Conservation (phyloP, 192 early-diverging fungal species). For the Coemansia javaensis region DNA sequence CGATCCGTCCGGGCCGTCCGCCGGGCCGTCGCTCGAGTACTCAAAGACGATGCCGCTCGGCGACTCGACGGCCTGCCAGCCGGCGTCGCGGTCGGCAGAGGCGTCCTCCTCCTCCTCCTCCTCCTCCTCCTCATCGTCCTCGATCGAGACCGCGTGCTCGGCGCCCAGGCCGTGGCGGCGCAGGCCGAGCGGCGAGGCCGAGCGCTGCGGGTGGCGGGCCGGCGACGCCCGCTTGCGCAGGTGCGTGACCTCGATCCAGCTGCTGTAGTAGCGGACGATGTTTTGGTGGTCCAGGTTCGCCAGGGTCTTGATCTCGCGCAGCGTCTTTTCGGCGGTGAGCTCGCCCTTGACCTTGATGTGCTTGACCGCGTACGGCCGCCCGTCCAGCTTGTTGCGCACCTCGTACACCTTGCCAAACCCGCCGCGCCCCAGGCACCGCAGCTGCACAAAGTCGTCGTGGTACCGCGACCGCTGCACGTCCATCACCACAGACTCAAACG, state of each 20-base stretch:
- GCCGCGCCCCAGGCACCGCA: constrained; percentile 77
- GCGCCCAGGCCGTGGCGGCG: not conserved
- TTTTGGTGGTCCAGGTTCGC: constrained; percentile 82
- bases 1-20: no score
- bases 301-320: constrained; percentile 88
- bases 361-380: constrained; percentile 88
- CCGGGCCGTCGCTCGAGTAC: no score
- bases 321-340: constrained; percentile 61
- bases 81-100: no score
- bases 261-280: constrained; percentile 88
- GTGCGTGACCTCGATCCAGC: constrained; percentile 78
- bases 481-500: constrained; percentile 41
- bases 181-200: not conserved
- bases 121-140: constrained; percentile 13
- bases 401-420: constrained; percentile 87
- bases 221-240: constrained; percentile 7
- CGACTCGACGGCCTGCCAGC: no score
- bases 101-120: no score
- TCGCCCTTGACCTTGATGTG: constrained; percentile 65
- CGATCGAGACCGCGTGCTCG: not conserved
- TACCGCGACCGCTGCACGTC: constrained; percentile 59
- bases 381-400: constrained; percentile 85
- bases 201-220: not conserved
- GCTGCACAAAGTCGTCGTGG: constrained; percentile 76
- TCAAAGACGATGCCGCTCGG: not conserved